phyloP scores from a whole-genome alignment of 192 early-diverging fungal genomes.

The Glomus cerebriforme region DNA sequence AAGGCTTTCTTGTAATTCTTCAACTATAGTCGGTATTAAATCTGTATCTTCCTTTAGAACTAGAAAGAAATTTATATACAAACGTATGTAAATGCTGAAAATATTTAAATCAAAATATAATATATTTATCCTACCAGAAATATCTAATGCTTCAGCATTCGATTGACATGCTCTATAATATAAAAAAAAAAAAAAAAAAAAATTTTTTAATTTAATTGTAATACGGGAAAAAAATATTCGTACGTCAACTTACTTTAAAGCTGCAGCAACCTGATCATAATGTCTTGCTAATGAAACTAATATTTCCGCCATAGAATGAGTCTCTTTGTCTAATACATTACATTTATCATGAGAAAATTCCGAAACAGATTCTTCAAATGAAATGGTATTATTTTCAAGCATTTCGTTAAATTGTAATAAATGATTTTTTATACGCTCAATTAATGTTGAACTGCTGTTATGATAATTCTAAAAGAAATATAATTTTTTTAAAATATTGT shows the following conservation, averaged over 20 bases:
- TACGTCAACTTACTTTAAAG: conserved; percentile 38
- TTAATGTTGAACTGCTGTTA: conserved; percentile 1
- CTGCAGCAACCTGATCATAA: conserved; percentile 48
- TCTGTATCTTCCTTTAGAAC: conserved; percentile 30
- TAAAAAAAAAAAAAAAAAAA: neutral
- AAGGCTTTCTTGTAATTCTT: conserved; percentile 33
- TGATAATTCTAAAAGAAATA: conserved; percentile 3
- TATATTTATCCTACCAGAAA: conserved; percentile 19
- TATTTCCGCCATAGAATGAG: conserved; percentile 46
- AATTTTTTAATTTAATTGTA: neutral
- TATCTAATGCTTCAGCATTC: conserved; percentile 21
- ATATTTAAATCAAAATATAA: neutral
- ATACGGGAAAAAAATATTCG: neutral
- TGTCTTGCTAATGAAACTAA: conserved; percentile 46
- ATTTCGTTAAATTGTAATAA: conserved; percentile 4
- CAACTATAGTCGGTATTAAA: conserved; percentile 23
- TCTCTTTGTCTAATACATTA: conserved; percentile 41
- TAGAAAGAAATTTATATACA: neutral
- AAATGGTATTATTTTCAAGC: conserved; percentile 27
- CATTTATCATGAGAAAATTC: conserved; percentile 39
- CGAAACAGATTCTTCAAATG: conserved; percentile 37
- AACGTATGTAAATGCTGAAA: neutral
- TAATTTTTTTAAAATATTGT: no score
- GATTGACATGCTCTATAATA: conserved; percentile 25
- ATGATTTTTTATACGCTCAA: conserved; percentile 8